These are phyloP conservation scores for Phytopythium ostracodes DNA, from an alignment of 352 stramenopile genomes.

Conservation along the genomic window DNA sequence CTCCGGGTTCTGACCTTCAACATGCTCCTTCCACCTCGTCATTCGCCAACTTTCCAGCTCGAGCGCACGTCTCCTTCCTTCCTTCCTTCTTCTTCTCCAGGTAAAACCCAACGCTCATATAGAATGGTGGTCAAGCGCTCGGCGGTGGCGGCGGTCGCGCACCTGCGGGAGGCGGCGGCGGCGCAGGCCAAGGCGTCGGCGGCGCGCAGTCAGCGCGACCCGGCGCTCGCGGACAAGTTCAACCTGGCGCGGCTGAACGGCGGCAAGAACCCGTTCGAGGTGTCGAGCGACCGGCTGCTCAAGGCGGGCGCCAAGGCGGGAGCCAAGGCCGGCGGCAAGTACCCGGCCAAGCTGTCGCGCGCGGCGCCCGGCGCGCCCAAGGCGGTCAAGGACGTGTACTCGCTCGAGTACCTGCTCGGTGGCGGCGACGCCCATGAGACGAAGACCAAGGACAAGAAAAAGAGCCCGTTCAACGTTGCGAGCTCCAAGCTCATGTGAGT, in stretches of 20 bases:
- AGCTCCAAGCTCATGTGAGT: conserved; percentile 70
- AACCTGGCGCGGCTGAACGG: conserved; percentile 58
- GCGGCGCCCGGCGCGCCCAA: conserved; percentile 10
- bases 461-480: conserved; percentile 56
- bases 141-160: not conserved
- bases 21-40: not conserved
- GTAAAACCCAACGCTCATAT: no score
- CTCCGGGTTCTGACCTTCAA: not conserved
- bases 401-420: conserved; percentile 61
- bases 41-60: not conserved
- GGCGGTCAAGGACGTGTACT: conserved; percentile 58
- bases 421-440: conserved; percentile 22
- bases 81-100: not conserved
- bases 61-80: not conserved
- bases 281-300: conserved; percentile 51
- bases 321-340: conserved; percentile 11
- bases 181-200: conserved; percentile 1
- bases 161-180: not conserved
- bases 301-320: conserved; percentile 24
- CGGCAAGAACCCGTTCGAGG: conserved; percentile 67
- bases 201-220: conserved; percentile 19
- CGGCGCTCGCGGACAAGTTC: conserved; percentile 54
- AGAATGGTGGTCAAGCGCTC: conserved; percentile 2
- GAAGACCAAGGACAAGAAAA: conserved; percentile 12
- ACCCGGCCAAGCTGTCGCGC: not conserved